phyloP scores from a whole-genome alignment of 1,139 yeast species.

The Scheffersomyces illinoinensis region DNA sequence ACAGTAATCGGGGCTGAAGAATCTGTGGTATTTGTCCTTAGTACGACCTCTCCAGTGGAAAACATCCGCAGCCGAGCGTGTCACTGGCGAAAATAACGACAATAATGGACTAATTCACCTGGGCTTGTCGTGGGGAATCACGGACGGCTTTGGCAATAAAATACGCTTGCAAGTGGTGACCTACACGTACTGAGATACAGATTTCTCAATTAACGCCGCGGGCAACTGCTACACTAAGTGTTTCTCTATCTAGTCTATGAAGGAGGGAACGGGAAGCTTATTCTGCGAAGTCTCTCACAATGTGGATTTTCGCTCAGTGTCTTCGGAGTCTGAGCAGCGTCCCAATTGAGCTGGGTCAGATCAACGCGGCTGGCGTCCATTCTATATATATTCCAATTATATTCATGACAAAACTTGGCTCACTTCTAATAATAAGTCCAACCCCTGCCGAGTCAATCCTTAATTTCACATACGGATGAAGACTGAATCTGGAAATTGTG shows the following conservation, averaged over 20 bases:
- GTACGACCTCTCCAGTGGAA: background rate
- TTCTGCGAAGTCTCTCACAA: background rate
- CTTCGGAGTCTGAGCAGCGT: background rate
- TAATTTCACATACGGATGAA: background rate
- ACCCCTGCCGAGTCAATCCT: background rate
- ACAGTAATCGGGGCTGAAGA: background rate
- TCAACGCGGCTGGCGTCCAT: background rate
- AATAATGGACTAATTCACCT: background rate
- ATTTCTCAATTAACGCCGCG: background rate
- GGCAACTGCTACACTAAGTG: background rate
- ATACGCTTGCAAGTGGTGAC: background rate
- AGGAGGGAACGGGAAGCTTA: background rate
- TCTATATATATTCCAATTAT: background rate
- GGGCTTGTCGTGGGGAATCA: background rate
- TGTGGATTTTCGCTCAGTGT: background rate
- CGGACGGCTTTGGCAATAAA: background rate
- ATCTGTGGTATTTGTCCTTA: background rate
- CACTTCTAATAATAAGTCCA: background rate
- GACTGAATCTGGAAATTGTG: background rate
- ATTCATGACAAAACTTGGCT: background rate
- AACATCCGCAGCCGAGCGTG: background rate
- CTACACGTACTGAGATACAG: background rate
- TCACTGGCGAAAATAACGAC: background rate
- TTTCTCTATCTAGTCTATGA: background rate
- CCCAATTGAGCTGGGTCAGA: background rate